Evolutionary conservation across 2,329 filamentous ascomycete genomes (phyloP).

Genomic region (Fusarium kyushuense): DNA sequence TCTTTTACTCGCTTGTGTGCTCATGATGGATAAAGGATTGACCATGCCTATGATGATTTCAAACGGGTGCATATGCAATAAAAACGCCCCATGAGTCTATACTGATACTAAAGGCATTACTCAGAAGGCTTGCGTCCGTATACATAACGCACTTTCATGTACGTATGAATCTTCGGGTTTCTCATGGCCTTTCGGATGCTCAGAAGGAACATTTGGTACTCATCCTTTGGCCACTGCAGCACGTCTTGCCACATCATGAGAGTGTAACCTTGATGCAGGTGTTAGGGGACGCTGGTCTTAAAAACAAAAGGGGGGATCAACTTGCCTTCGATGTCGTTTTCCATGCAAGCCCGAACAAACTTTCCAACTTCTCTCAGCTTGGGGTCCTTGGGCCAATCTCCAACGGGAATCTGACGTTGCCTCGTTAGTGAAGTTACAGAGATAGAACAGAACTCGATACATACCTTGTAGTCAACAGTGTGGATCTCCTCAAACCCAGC

Average conservation of each 20-base stretch:
- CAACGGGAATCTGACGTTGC: constrained; percentile 12
- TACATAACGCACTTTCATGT: constrained; percentile 28
- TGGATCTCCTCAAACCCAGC: constrained; percentile 4
- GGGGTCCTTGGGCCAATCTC: constrained; percentile 27
- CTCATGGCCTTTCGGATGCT: constrained; percentile 14
- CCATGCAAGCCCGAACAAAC: constrained; percentile 26
- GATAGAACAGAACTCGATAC: accelerated
- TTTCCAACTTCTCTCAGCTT: constrained; percentile 21
- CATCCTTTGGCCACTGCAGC: constrained; percentile 25
- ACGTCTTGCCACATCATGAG: constrained; percentile 22
- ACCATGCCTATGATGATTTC: not conserved
- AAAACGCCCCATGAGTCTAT: not conserved
- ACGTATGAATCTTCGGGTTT: constrained; percentile 26
- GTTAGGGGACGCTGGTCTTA: not conserved
- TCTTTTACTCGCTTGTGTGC: not conserved
- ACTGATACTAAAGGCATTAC: not conserved
- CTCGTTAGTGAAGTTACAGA: not conserved
- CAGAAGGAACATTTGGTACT: constrained; percentile 28
- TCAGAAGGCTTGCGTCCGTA: constrained; percentile 20
- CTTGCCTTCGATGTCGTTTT: constrained; percentile 40
- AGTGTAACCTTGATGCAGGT: not conserved
- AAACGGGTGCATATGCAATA: accelerated
- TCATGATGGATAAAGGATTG: not conserved
- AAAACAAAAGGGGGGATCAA: accelerated
- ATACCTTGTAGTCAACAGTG: constrained; percentile 6